Evolutionary conservation across 495 filamentous ascomycete species (phyloP).

Genomic region (Annulohypoxylon nitens): DNA sequence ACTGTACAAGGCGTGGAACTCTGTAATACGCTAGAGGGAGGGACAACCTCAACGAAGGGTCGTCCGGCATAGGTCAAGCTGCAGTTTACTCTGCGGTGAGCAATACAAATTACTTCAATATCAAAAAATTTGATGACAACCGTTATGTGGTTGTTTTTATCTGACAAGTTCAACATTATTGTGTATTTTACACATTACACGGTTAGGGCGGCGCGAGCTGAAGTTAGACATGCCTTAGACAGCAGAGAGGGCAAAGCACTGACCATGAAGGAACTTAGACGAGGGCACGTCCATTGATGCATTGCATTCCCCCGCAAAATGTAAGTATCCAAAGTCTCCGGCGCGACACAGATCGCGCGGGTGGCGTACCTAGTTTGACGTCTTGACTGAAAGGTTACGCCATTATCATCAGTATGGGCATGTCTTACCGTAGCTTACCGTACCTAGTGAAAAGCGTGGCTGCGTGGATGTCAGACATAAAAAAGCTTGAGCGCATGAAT

Average conservation of each 20-base stretch:
- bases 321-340: conserved; percentile 11
- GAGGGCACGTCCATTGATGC: conserved; percentile 7
- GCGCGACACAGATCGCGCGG: conserved; percentile 24
- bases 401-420: conserved; percentile 13
- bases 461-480: neutral
- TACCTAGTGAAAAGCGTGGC: neutral
- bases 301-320: conserved; percentile 28
- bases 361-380: conserved; percentile 22
- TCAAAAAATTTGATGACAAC: conserved; percentile 2
- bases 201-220: conserved; percentile 4
- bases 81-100: conserved; percentile 5
- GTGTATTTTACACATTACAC: neutral
- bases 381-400: conserved; percentile 6
- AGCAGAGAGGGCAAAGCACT: neutral
- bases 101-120: conserved; percentile 37
- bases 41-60: conserved; percentile 19
- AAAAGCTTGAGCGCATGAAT: neutral
- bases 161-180: conserved; percentile 10
- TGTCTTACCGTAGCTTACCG: conserved; percentile 6
- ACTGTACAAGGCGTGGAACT: conserved; percentile 12
- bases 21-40: conserved; percentile 11
- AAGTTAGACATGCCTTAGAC: conserved; percentile 8
- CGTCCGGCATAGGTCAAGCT: conserved; percentile 4
- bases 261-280: conserved; percentile 2
- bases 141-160: conserved; percentile 5